A percentile compares a stretch with the other conserved stretches of the same genome.
Conservation (phyloP, 1,284 basidiomycete genomes). For the Fistulina hepatica region DNA sequence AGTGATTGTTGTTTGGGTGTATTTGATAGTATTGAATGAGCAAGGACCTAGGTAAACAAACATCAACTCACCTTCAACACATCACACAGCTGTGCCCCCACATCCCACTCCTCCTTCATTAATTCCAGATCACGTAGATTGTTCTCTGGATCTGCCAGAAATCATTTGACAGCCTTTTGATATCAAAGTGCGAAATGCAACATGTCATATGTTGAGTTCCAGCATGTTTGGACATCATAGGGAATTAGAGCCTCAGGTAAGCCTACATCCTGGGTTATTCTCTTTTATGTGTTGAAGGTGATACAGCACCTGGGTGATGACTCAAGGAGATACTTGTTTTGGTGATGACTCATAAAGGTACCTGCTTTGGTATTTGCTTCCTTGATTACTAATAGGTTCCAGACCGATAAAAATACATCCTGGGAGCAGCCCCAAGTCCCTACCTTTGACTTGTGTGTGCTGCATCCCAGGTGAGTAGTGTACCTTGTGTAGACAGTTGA, state of each 20-base stretch:
- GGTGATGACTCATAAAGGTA: too few relatives aligned
- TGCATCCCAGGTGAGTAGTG: too few relatives aligned
- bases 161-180: background rate
- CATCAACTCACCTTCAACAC: background rate
- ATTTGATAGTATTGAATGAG: background rate
- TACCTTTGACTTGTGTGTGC: too few relatives aligned
- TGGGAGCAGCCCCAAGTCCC: too few relatives aligned
- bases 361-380: too few relatives aligned
- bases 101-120: background rate
- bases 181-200: conserved; percentile 5
- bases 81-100: background rate
- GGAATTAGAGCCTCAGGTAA: conserved; percentile 14
- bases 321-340: too few relatives aligned
- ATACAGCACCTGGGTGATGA: too few relatives aligned
- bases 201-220: conserved; percentile 24
- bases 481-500: too few relatives aligned
- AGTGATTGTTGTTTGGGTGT: background rate
- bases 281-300: too few relatives aligned
- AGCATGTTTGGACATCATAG: conserved; percentile 19
- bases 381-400: too few relatives aligned
- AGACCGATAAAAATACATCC: too few relatives aligned
- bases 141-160: background rate
- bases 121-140: background rate
- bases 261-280: conserved; percentile 4
- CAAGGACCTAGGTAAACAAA: background rate